Base-by-base conservation (phyloP, 768 basidiomycete species). In the Kwoniella europaea region DNA sequence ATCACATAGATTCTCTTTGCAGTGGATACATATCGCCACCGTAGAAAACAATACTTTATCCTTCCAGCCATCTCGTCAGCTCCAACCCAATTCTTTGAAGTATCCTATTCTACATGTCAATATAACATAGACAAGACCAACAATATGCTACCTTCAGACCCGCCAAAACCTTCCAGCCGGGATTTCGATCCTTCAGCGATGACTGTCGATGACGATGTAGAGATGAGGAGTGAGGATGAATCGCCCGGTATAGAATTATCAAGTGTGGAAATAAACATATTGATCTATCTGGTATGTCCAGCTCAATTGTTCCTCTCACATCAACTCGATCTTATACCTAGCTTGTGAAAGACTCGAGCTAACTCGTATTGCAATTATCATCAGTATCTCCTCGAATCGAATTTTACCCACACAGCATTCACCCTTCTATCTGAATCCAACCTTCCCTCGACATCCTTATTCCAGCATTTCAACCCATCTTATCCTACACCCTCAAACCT, bases 341-440 rank as follows among this genome's bases (percentile, higher is more conserved):
- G n/a, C 55, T 9, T 18, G 35, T 62, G 43, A 22, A 13, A 35
- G 5, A 35, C 5, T 7, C 6, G 7, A 35, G 35, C 35, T 35
- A 1, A 35, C 24, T 63, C 63, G 42, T n/a, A 56, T 27, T 42
- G 29, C 61, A 29, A 15, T 57, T 50, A 29, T 55, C 0, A 15
- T 13, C 4, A 82, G 79, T 82, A 82, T 50, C 78, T 82, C 29
- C 74, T 79, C 63, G 82, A 82, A 67, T 81, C 80, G 4, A 79
- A 77, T 61, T 80, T 82, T 69, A 58, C 74, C 46, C 82, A 82
- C 67, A 78, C 82, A 18, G 82, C 82, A 12, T 81, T 79, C 71
- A 69, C 76, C 20, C 73, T 83, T 16, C 72, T 80, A 1, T 67
- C 76, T 55, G 82, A 83, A 68, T 77, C 79, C 22, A 71, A 74